A percentile compares a stretch with the other conserved stretches of the same genome.
Evolutionary conservation across 2,329 filamentous ascomycete species (phyloP).

Genomic region (Metarhizium robertsii): DNA sequence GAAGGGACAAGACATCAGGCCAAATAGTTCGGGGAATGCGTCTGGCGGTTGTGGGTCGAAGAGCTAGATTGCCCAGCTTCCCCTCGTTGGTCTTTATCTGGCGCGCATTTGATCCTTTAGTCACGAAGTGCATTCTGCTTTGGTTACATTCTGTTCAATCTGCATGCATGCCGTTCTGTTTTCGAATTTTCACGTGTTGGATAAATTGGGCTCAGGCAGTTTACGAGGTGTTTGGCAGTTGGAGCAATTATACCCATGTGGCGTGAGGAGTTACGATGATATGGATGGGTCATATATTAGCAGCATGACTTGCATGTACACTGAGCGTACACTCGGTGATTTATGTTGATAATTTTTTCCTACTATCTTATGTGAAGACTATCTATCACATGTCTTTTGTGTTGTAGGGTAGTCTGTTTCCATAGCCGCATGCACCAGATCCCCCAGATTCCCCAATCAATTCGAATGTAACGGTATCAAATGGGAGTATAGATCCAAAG

Average conservation of each 20-base stretch:
- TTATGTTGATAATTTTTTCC: neutral
- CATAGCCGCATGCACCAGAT: too few species aligned
- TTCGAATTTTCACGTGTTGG: neutral
- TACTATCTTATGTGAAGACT: too few species aligned
- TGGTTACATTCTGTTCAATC: neutral
- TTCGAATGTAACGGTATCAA: too few species aligned
- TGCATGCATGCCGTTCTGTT: neutral
- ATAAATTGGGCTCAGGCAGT: neutral
- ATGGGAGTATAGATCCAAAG: too few species aligned
- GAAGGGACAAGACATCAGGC: slow-evolving; percentile 6
- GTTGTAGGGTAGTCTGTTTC: too few species aligned
- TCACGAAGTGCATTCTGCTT: neutral
- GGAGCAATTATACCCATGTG: neutral
- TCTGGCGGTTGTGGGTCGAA: neutral
- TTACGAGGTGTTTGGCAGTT: neutral
- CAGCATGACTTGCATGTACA: neutral
- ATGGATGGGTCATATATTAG: neutral
- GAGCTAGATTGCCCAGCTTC: neutral
- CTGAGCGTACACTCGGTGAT: neutral
- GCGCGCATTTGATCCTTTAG: neutral
- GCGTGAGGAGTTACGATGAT: neutral
- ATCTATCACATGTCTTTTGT: too few species aligned
- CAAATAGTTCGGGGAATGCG: neutral
- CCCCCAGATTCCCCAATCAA: too few species aligned
- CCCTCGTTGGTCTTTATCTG: neutral